phyloP scores from a whole-genome alignment of 2,329 filamentous ascomycete genomes.

The Clonostachys rhizophaga region DNA sequence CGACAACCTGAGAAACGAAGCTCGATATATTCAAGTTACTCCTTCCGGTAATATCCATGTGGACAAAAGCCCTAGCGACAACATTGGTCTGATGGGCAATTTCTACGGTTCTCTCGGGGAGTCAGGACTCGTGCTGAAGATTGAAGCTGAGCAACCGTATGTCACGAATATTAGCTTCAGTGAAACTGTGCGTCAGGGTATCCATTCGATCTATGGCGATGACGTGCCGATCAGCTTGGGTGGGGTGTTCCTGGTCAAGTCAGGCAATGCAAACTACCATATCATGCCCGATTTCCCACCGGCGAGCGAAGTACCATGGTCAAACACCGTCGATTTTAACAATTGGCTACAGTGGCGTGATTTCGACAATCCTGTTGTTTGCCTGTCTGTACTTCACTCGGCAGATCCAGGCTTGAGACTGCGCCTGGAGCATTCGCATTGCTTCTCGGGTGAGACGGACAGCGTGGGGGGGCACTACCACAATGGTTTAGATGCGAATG shows the following conservation, averaged over 20 bases:
- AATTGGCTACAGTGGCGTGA: slow-evolving; percentile 32
- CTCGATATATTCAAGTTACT: background rate
- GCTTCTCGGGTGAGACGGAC: slow-evolving; percentile 23
- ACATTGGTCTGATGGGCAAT: slow-evolving; percentile 36
- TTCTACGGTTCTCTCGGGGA: slow-evolving; percentile 28
- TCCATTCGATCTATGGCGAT: slow-evolving; percentile 22
- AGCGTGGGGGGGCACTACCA: slow-evolving; percentile 38
- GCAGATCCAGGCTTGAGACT: slow-evolving; percentile 29
- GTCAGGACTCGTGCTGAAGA: slow-evolving; percentile 24
- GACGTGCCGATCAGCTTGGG: slow-evolving; percentile 25
- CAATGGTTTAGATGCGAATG: slow-evolving; percentile 23
- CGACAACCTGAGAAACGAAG: slow-evolving; percentile 12
- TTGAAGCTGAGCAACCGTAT: slow-evolving; percentile 20
- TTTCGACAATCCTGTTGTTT: slow-evolving; percentile 27
- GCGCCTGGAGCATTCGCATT: slow-evolving; percentile 42
- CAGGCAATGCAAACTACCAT: slow-evolving; percentile 28
- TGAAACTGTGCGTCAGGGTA: slow-evolving; percentile 18
- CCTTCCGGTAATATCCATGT: slow-evolving; percentile 12
- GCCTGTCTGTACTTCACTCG: slow-evolving; percentile 33
- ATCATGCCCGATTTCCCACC: slow-evolving; percentile 38
- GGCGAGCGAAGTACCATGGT: slow-evolving; percentile 16
- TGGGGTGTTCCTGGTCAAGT: slow-evolving; percentile 30
- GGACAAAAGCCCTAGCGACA: slow-evolving; percentile 14
- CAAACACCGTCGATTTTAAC: slow-evolving; percentile 16
- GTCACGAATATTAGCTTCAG: slow-evolving; percentile 21